phyloP scores from a whole-genome alignment of 2,329 filamentous ascomycete species.

The Fusarium sp. region DNA sequence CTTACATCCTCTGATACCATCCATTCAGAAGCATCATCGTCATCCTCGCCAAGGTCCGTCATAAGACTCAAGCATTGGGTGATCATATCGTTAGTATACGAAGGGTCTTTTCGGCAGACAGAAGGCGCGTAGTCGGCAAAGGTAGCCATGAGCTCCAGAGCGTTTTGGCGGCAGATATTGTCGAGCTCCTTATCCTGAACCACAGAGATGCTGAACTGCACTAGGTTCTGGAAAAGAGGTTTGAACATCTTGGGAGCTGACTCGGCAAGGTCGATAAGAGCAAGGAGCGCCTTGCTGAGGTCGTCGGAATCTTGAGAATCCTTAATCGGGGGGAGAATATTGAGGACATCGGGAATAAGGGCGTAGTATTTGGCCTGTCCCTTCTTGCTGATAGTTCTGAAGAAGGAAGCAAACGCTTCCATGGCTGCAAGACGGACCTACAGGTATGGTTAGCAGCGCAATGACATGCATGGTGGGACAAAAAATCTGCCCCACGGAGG shows the following conservation, averaged over 20 bases:
- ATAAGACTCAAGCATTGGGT: slow-evolving; percentile 97
- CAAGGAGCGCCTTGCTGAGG: slow-evolving; percentile 86
- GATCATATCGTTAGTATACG: slow-evolving; percentile 95
- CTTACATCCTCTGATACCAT: slow-evolving; percentile 87
- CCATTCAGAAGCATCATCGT: slow-evolving; percentile 96
- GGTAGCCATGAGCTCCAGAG: slow-evolving; percentile 95
- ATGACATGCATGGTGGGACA: slow-evolving; percentile 8
- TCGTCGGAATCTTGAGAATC: slow-evolving; percentile 90
- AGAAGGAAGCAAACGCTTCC: slow-evolving; percentile 97
- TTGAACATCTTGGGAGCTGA: slow-evolving; percentile 98
- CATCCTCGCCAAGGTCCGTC: slow-evolving; percentile 94
- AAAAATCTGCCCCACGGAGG: slow-evolving; percentile 5
- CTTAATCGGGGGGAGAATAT: slow-evolving; percentile 93
- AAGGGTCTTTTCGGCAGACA: slow-evolving; percentile 94
- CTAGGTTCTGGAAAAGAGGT: slow-evolving; percentile 88
- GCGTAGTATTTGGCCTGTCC: slow-evolving; percentile 86
- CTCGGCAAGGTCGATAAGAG: slow-evolving; percentile 93
- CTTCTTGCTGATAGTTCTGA: slow-evolving; percentile 89
- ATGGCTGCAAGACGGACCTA: slow-evolving; percentile 92
- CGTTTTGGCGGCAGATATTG: slow-evolving; percentile 91
- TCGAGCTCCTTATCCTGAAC: slow-evolving; percentile 95
- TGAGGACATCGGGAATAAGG: slow-evolving; percentile 89
- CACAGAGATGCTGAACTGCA: slow-evolving; percentile 91
- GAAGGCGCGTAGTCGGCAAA: slow-evolving; percentile 94
- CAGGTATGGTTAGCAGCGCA: slow-evolving; percentile 27